Conservation (phyloP, 305 asterid species). For the Fraxinus paxiana region DNA sequence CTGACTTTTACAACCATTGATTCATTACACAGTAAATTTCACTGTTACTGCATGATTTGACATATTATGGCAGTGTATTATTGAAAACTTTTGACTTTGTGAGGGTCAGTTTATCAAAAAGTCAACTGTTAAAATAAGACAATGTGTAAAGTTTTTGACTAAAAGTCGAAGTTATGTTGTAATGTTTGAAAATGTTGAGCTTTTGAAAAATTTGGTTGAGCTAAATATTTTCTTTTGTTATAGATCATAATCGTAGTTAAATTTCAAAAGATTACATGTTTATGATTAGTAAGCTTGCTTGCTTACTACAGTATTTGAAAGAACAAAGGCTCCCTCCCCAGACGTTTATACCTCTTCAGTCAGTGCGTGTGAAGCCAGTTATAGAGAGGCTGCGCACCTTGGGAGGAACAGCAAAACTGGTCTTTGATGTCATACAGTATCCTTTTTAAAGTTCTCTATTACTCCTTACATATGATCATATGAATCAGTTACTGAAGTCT, state of each 20-base stretch:
- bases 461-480: slow-evolving; percentile 16
- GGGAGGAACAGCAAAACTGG: slow-evolving; percentile 91
- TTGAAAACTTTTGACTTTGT: not conserved
- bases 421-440: slow-evolving; percentile 93
- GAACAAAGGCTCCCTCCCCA: slow-evolving; percentile 99
- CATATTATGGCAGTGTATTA: not conserved
- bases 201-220: slow-evolving; percentile 3
- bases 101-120: slow-evolving; percentile 10
- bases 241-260: not conserved
- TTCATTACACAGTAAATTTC: not conserved
- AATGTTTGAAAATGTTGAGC: slow-evolving; percentile 8
- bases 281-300: slow-evolving; percentile 31
- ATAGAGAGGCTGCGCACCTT: slow-evolving; percentile 80
- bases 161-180: not conserved
- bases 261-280: slow-evolving; percentile 13
- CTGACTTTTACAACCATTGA: slow-evolving; percentile 5
- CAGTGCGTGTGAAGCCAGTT: slow-evolving; percentile 92
- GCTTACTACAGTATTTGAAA: slow-evolving; percentile 78
- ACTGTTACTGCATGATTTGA: slow-evolving; percentile 4
- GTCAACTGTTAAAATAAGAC: not conserved
- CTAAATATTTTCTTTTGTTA: slow-evolving; percentile 12
- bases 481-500: slow-evolving; percentile 8
- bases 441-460: slow-evolving; percentile 37
- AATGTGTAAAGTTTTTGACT: not conserved
- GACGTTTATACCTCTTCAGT: slow-evolving; percentile 92